A percentile compares a stretch with the other conserved stretches of the same genome.
phyloP scores from a whole-genome alignment of 108 stramenopile species.

The Aurantiochytrium sp. region DNA sequence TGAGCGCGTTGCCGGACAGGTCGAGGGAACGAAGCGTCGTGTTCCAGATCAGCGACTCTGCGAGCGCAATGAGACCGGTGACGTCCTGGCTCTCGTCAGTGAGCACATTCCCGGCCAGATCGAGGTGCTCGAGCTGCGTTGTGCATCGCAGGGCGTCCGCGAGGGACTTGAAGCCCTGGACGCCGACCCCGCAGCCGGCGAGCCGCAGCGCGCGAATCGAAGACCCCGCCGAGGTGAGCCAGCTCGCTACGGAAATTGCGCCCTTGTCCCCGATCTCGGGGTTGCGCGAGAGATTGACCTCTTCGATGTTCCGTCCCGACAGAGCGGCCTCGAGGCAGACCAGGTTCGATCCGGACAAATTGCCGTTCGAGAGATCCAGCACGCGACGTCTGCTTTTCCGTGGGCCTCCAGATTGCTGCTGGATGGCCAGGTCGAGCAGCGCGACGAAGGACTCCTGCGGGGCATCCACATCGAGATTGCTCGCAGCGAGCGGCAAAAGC shows the following conservation, averaged over 20 bases:
- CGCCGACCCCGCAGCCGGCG: background rate
- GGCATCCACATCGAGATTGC: too few relatives aligned
- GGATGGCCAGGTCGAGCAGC: too few relatives aligned
- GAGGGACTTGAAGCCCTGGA: background rate
- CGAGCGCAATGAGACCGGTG: background rate
- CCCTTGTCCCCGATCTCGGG: background rate
- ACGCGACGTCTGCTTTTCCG: too few relatives aligned
- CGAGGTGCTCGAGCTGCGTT: background rate
- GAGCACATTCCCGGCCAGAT: background rate
- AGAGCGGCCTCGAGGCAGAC: background rate
- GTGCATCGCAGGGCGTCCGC: background rate
- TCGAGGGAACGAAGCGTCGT: background rate
- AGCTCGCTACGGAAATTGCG: background rate
- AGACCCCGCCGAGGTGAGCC: background rate
- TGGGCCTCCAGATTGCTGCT: too few relatives aligned
- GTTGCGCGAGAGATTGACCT: background rate
- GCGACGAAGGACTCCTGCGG: too few relatives aligned
- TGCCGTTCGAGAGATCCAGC: too few relatives aligned
- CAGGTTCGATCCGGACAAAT: background rate
- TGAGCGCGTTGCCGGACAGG: background rate
- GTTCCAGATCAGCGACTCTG: slow-evolving; percentile 11
- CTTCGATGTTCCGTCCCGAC: background rate
- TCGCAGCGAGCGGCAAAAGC: too few relatives aligned
- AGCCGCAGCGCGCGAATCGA: background rate
- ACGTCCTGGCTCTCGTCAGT: background rate